These are phyloP conservation scores for Cicer bijugum DNA, from an alignment of 306 rosid species.

Conservation along the genomic window DNA sequence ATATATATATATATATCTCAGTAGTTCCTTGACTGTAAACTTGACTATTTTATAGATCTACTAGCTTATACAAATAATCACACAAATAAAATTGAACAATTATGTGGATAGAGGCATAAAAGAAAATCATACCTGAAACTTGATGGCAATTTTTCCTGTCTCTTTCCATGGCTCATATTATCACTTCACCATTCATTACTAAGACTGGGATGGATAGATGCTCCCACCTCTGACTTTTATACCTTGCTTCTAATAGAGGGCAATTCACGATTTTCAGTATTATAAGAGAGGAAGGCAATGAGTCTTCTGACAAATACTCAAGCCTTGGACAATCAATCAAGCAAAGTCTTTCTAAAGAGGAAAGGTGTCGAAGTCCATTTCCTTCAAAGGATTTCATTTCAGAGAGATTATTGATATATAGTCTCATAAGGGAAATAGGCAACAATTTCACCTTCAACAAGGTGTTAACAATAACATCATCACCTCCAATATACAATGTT, in stretches of 20 bases:
- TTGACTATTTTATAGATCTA: no score
- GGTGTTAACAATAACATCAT: background rate
- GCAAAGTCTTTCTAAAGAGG: background rate
- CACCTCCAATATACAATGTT: background rate
- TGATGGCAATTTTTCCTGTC: background rate
- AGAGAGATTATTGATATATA: background rate
- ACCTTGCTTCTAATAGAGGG: background rate
- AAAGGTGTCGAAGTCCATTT: background rate
- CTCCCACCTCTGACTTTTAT: background rate
- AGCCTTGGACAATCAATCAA: background rate
- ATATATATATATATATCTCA: no score
- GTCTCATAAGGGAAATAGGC: background rate
- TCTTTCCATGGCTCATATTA: background rate
- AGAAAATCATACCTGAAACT: background rate
- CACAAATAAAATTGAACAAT: no score
- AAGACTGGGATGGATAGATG: background rate
- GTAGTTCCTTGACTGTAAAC: no score
- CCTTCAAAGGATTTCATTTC: background rate
- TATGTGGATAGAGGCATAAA: background rate
- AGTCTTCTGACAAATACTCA: background rate
- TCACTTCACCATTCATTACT: background rate
- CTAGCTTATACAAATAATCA: no score
- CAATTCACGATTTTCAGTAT: accelerated
- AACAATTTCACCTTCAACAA: background rate
- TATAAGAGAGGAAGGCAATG: background rate